Conservation (phyloP, 768 basidiomycete genomes). For the Mycena maculata region DNA sequence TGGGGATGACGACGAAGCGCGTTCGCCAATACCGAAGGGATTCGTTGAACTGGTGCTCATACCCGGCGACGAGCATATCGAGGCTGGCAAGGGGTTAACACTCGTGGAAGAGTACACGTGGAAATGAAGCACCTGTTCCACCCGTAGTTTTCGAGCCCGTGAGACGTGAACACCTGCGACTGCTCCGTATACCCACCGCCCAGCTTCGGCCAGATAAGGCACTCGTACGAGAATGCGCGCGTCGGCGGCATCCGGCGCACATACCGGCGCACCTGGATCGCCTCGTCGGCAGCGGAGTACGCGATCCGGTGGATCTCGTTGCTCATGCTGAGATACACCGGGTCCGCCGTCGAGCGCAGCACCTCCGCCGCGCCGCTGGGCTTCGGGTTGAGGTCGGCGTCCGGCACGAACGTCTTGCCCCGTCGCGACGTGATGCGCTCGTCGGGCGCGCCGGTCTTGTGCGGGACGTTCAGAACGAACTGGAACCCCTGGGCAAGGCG, state of each 20-base stretch:
- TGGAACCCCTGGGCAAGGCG: constrained; percentile 95
- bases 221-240: constrained; percentile 80
- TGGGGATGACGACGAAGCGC: constrained; percentile 92
- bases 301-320: constrained; percentile 95
- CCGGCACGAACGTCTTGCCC: constrained; percentile 65
- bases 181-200: constrained; percentile 89
- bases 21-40: constrained; percentile 94
- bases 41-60: constrained; percentile 83
- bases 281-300: constrained; percentile 79
- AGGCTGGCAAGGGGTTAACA: constrained; percentile 56
- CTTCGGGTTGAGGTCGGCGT: constrained; percentile 64
- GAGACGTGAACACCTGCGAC: constrained; percentile 77
- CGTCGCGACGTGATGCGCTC: constrained; percentile 52
- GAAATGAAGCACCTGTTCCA: constrained; percentile 77
- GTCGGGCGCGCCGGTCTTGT: constrained; percentile 36
- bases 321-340: constrained; percentile 93
- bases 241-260: constrained; percentile 77
- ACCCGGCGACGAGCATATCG: constrained; percentile 87
- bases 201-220: constrained; percentile 93
- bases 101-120: not conserved
- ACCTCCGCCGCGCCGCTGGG: constrained; percentile 76
- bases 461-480: constrained; percentile 73
- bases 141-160: constrained; percentile 84
- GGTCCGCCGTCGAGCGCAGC: constrained; percentile 67
- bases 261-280: constrained; percentile 89